Conservation (phyloP, 352 stramenopile species). For the Halophytophthora batemanensis region DNA sequence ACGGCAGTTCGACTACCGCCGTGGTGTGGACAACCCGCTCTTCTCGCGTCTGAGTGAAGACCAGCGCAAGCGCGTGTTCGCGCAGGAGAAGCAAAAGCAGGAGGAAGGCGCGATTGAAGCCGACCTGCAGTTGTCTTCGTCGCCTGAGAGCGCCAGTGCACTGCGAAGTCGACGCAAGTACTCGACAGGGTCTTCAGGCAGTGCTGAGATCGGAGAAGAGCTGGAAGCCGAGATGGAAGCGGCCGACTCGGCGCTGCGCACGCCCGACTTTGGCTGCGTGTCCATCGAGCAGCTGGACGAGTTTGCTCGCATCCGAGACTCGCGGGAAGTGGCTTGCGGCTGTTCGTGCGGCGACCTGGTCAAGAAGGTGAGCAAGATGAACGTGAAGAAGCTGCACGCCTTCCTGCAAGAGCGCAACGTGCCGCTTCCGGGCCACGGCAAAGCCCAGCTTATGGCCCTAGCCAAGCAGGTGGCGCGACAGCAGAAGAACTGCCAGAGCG, state of each 20-base stretch:
- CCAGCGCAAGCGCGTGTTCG: constrained; percentile 71
- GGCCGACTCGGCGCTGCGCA: constrained; percentile 24
- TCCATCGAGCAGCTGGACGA: constrained; percentile 83
- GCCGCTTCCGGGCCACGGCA: constrained; percentile 39
- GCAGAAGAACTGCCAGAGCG: constrained; percentile 75
- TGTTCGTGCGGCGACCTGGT: constrained; percentile 82
- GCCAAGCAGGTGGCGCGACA: constrained; percentile 59
- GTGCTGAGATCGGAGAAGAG: constrained; percentile 15
- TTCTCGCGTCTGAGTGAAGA: constrained; percentile 66
- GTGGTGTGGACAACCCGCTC: constrained; percentile 72
- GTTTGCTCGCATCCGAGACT: constrained; percentile 80
- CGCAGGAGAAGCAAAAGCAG: constrained; percentile 26
- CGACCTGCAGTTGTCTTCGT: constrained; percentile 24
- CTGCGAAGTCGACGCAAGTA: constrained; percentile 29
- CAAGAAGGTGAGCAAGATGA: constrained; percentile 85
- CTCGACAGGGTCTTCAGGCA: constrained; percentile 25
- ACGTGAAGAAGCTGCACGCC: constrained; percentile 68
- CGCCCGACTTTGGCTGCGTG: constrained; percentile 71
- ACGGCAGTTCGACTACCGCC: constrained; percentile 78
- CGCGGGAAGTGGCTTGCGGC: constrained; percentile 64
- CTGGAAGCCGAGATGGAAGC: constrained; percentile 13
- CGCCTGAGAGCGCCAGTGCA: constrained; percentile 12
- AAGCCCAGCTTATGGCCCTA: constrained; percentile 60
- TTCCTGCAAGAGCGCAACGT: constrained; percentile 66
- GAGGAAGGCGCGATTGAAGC: constrained; percentile 17